phyloP scores from a whole-genome alignment of 148 eudicot genomes.

The Rhododendron ferrugineum region DNA sequence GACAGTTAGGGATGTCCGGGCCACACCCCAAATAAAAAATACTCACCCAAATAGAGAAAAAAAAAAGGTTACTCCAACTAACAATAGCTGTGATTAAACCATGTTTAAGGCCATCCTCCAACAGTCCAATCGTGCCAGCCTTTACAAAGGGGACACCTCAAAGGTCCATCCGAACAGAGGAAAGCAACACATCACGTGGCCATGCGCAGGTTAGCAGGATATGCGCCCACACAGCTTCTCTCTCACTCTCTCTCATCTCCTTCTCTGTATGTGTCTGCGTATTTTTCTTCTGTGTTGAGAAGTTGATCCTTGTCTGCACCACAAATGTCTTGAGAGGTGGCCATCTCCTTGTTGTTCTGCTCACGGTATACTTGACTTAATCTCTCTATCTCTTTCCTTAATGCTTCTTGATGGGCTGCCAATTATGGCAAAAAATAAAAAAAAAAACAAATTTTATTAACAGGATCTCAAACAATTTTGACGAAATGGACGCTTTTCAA shows the following conservation, averaged over 20 bases:
- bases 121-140: conserved; percentile 3
- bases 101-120: background rate
- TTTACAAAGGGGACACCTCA: conserved; percentile 3
- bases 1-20: too few species aligned
- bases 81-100: background rate
- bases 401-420: conserved; percentile 89
- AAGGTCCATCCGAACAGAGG: background rate
- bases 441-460: background rate
- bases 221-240: conserved; percentile 15
- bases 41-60: background rate
- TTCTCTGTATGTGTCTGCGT: background rate
- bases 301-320: conserved; percentile 41
- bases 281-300: conserved; percentile 11
- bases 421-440: background rate
- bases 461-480: background rate
- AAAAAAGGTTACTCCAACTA: background rate
- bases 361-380: conserved; percentile 64
- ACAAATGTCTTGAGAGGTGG: conserved; percentile 23
- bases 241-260: background rate
- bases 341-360: conserved; percentile 46
- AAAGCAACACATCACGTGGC: conserved; percentile 45
- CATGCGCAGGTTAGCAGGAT: conserved; percentile 25
- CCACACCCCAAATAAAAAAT: too few species aligned
- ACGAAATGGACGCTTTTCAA: background rate
- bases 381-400: conserved; percentile 86